phyloP scores from a whole-genome alignment of 2,329 filamentous ascomycete genomes.

The Paradendryphiella salina region DNA sequence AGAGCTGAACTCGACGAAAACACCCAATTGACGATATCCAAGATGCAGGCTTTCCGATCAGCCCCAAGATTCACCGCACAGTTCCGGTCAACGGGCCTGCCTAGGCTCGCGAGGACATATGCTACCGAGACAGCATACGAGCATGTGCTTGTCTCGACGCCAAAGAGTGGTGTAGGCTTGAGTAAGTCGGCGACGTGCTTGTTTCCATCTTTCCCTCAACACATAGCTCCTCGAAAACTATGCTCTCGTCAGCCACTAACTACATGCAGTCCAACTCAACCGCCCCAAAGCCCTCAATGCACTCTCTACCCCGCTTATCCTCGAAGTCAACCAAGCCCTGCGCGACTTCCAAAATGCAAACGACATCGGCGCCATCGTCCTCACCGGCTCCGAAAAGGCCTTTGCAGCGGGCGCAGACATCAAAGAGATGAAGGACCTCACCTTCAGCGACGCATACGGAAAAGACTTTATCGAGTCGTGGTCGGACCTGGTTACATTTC shows the following conservation, averaged over 20 bases:
- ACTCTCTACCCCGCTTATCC: conserved; percentile 85
- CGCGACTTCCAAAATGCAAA: conserved; percentile 40
- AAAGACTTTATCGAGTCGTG: conserved; percentile 93
- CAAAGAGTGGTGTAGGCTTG: conserved; percentile 86
- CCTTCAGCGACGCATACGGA: conserved; percentile 84
- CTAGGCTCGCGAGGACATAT: conserved; percentile 58
- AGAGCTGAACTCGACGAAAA: neutral
- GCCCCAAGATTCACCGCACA: conserved; percentile 65
- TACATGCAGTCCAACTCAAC: conserved; percentile 76
- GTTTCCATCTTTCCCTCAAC: too few relatives aligned
- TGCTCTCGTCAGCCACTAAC: conserved; percentile 9
- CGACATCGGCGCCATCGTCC: conserved; percentile 54
- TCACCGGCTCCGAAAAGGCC: conserved; percentile 86
- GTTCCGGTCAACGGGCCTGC: conserved; percentile 60
- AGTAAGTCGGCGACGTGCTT: conserved; percentile 57
- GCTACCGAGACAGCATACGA: conserved; percentile 65
- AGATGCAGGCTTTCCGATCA: conserved; percentile 58
- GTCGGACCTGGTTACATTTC: conserved; percentile 78
- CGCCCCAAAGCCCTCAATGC: conserved; percentile 96
- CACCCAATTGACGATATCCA: conserved; percentile 16
- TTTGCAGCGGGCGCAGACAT: conserved; percentile 87
- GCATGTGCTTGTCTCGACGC: conserved; percentile 77
- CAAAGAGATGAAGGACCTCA: conserved; percentile 96
- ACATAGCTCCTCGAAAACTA: neutral
- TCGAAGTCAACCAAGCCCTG: conserved; percentile 65